phyloP scores from a whole-genome alignment of 352 stramenopile species.

The Pythium angustatum region DNA sequence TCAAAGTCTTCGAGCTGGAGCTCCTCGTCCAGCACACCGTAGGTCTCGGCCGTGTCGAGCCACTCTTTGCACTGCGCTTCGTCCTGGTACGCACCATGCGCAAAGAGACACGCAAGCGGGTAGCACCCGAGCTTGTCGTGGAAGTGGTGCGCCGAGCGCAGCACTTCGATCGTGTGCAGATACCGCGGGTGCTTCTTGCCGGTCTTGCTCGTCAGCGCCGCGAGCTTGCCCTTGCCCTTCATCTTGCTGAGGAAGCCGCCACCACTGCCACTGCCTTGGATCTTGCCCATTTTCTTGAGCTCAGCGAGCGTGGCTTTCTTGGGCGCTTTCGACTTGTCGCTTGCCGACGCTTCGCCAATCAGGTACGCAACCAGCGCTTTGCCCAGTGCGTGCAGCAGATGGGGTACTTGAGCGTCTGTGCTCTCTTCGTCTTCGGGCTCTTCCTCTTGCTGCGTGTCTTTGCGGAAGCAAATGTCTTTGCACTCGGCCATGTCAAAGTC shows the following conservation, averaged over 20 bases:
- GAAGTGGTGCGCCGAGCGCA: constrained; percentile 74
- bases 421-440: constrained; percentile 59
- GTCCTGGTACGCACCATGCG: constrained; percentile 50
- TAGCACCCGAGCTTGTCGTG: constrained; percentile 85
- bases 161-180: constrained; percentile 56
- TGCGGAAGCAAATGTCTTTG: constrained; percentile 63
- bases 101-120: constrained; percentile 69
- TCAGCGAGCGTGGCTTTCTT: constrained; percentile 31
- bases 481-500: constrained; percentile 63
- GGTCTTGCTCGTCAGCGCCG: constrained; percentile 24
- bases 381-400: constrained; percentile 66
- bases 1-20: constrained; percentile 64
- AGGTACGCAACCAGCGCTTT: constrained; percentile 58
- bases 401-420: constrained; percentile 60
- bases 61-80: constrained; percentile 73
- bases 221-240: constrained; percentile 28
- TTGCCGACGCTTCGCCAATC: constrained; percentile 16
- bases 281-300: constrained; percentile 35
- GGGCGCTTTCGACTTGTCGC: constrained; percentile 11
- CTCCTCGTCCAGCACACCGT: constrained; percentile 74
- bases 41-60: constrained; percentile 79
- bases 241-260: constrained; percentile 24
- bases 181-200: constrained; percentile 36
- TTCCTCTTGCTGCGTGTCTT: constrained; percentile 58
- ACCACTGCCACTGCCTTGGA: constrained; percentile 24